Conservation (phyloP, 768 basidiomycete species). For the Tricholoma flavovirens region DNA sequence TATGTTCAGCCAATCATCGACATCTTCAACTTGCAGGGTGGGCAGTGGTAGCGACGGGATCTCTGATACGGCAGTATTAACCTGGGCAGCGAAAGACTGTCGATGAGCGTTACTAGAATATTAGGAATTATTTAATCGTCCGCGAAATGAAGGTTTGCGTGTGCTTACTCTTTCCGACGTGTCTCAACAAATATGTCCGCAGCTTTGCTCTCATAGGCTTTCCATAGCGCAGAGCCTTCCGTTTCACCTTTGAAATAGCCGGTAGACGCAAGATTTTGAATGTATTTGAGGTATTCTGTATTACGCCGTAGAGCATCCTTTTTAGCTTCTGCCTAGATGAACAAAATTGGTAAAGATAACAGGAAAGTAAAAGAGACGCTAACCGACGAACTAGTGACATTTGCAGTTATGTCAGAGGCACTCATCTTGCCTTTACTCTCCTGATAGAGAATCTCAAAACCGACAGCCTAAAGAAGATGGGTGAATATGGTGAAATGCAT, state of each 20-base stretch:
- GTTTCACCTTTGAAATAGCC: constrained; percentile 78
- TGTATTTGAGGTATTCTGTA: constrained; percentile 64
- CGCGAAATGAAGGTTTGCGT: background rate
- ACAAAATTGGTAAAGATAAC: background rate
- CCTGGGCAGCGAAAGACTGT: constrained; percentile 69
- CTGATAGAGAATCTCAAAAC: constrained; percentile 95
- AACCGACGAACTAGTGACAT: constrained; percentile 44
- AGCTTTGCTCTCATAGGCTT: constrained; percentile 65
- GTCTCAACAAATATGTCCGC: constrained; percentile 56
- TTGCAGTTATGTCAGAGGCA: constrained; percentile 26
- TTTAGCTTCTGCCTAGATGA: constrained; percentile 49
- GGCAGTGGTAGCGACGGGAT: constrained; percentile 25
- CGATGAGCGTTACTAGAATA: constrained; percentile 48
- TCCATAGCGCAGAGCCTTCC: constrained; percentile 77
- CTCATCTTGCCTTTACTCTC: constrained; percentile 64
- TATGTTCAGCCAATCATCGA: constrained; percentile 83
- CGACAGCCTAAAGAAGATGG: constrained; percentile 58
- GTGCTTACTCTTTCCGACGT: constrained; percentile 61
- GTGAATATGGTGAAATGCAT: background rate
- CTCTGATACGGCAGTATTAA: constrained; percentile 55
- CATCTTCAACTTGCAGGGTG: constrained; percentile 22
- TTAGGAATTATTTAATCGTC: background rate
- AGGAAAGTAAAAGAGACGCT: constrained; percentile 14
- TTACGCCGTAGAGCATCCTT: constrained; percentile 66
- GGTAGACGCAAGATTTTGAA: constrained; percentile 54